A percentile compares a stretch with the other conserved stretches of the same genome.
phyloP scores from a whole-genome alignment of 257 asterid species.

The Rehmannia glutinosa region DNA sequence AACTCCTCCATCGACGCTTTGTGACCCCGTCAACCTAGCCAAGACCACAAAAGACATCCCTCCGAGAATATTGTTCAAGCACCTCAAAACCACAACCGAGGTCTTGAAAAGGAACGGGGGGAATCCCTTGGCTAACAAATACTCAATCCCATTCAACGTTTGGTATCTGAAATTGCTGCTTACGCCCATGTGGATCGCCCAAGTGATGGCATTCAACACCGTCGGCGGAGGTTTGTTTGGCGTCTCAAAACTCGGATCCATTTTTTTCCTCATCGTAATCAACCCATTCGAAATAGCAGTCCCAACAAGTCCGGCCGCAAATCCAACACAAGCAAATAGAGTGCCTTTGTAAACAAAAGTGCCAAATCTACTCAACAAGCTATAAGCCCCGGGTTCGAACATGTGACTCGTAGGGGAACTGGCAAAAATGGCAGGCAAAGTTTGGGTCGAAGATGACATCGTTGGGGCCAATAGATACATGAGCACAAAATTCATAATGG shows the following conservation, averaged over 20 bases:
- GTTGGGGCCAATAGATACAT: conserved; percentile 92
- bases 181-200: conserved; percentile 92
- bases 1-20: conserved; percentile 39
- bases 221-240: conserved; percentile 86
- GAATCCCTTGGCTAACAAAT: conserved; percentile 55
- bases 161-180: conserved; percentile 89
- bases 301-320: conserved; percentile 82
- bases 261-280: conserved; percentile 65
- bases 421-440: conserved; percentile 67
- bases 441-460: conserved; percentile 35
- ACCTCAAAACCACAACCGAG: conserved; percentile 69
- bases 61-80: conserved; percentile 79
- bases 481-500: conserved; percentile 71
- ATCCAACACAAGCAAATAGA: conserved; percentile 73
- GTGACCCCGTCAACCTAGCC: conserved; percentile 91
- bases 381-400: conserved; percentile 79
- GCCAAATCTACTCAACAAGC: conserved; percentile 51
- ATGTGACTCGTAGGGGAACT: conserved; percentile 77
- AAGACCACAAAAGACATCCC: conserved; percentile 79
- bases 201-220: conserved; percentile 64
- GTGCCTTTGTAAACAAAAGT: conserved; percentile 79
- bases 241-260: conserved; percentile 80
- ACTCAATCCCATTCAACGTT: conserved; percentile 77
- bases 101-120: conserved; percentile 60
- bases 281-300: conserved; percentile 85